phyloP scores from a whole-genome alignment of 2,329 filamentous ascomycete species.

The Capronia epimyces region DNA sequence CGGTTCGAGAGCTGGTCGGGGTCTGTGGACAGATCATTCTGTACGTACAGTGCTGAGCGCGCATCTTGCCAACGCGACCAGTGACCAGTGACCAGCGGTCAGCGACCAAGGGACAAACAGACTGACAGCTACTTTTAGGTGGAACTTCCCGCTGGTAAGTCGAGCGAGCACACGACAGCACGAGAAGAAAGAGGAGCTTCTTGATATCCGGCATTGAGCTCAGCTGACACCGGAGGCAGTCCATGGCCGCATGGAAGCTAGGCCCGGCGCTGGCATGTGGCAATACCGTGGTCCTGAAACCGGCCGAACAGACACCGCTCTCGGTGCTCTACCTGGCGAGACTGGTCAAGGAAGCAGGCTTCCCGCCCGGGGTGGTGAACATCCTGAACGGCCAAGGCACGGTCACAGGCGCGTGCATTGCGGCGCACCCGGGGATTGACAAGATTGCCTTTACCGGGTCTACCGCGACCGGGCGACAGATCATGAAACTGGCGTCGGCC shows the following conservation, averaged over 20 bases:
- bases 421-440: constrained; percentile 25
- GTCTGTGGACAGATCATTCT: constrained; percentile 74
- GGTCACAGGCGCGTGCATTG: constrained; percentile 52
- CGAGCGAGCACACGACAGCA: too few relatives aligned
- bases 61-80: too few relatives aligned
- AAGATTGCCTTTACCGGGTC: constrained; percentile 31
- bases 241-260: constrained; percentile 68
- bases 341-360: constrained; percentile 44
- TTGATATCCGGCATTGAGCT: too few relatives aligned
- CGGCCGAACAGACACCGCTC: constrained; percentile 55
- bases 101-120: too few relatives aligned
- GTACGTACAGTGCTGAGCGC: too few relatives aligned
- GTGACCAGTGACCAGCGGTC: too few relatives aligned
- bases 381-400: constrained; percentile 60
- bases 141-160: too few relatives aligned
- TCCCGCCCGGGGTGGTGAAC: constrained; percentile 43
- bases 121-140: too few relatives aligned
- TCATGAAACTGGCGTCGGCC: constrained; percentile 22
- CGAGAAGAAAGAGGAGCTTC: too few relatives aligned
- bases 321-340: constrained; percentile 55
- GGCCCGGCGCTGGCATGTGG: constrained; percentile 50
- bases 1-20: constrained; percentile 67
- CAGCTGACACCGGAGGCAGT: constrained; percentile 68
- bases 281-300: constrained; percentile 54
- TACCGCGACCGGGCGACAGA: constrained; percentile 39